Evolutionary conservation across 257 asterid genomes (phyloP).

Genomic region (Primulina eburnea): DNA sequence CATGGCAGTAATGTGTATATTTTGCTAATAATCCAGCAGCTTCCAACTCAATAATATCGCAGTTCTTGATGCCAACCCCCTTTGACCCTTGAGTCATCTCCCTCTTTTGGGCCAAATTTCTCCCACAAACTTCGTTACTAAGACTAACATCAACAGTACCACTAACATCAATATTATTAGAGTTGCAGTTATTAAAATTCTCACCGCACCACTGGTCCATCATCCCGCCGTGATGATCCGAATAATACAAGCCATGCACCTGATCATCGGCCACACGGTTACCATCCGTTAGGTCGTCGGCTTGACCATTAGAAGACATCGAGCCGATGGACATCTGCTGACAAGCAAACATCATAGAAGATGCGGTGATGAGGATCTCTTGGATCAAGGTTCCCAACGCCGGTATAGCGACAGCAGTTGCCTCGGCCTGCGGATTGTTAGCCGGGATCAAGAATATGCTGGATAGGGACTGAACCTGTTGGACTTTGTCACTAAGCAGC

Average conservation of each 20-base stretch:
- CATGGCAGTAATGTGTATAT: conserved; percentile 68
- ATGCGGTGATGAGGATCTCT: conserved; percentile 67
- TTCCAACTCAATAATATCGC: conserved; percentile 59
- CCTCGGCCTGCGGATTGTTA: conserved; percentile 33
- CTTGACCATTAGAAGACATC: not conserved
- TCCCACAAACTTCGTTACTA: conserved; percentile 13
- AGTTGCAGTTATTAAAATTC: conserved; percentile 16
- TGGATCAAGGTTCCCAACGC: conserved; percentile 63
- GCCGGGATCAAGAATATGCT: conserved; percentile 34
- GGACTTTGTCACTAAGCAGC: conserved; percentile 54
- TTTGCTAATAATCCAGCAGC: conserved; percentile 76
- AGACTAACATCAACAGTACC: conserved; percentile 9
- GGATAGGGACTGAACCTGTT: conserved; percentile 61
- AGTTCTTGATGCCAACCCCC: conserved; percentile 19
- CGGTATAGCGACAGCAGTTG: conserved; percentile 46
- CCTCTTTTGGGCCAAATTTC: conserved; percentile 24
- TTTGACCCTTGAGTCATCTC: conserved; percentile 17
- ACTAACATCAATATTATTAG: not conserved
- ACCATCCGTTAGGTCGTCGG: conserved; percentile 4
- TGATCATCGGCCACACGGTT: conserved; percentile 12
- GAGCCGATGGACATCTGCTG: conserved; percentile 54
- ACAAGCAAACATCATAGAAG: conserved; percentile 72
- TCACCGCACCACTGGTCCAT: conserved; percentile 37
- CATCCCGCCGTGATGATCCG: conserved; percentile 21
- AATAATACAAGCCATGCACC: conserved; percentile 27